phyloP scores from a whole-genome alignment of 2,329 filamentous ascomycete species.

The Lasiodiplodia sp. region DNA sequence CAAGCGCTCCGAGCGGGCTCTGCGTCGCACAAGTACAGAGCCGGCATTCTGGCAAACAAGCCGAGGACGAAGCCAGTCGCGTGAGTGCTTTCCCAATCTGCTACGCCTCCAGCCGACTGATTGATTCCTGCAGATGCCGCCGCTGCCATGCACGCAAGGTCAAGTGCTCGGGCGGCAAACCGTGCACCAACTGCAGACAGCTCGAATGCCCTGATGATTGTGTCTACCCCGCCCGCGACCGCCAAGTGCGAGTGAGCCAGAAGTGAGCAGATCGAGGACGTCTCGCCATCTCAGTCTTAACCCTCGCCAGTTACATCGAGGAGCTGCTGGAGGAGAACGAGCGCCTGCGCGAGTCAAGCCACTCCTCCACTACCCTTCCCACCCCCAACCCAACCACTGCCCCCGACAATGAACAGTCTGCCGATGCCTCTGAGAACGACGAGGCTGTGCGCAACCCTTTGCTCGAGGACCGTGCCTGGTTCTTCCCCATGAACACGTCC shows the following conservation, averaged over 20 bases:
- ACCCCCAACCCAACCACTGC: constrained; percentile 12
- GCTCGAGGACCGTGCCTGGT: constrained; percentile 47
- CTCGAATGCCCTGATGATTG: constrained; percentile 35
- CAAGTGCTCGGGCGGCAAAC: constrained; percentile 45
- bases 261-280: constrained; percentile 32
- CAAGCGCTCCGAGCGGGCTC: constrained; percentile 11
- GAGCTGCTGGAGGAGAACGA: constrained; percentile 42
- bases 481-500: constrained; percentile 40
- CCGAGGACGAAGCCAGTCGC: constrained; percentile 23
- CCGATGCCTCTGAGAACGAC: constrained; percentile 32
- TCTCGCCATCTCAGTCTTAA: background rate
- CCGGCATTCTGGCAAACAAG: constrained; percentile 11
- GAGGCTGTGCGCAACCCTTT: constrained; percentile 44
- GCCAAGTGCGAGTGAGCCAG: constrained; percentile 41
- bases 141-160: constrained; percentile 43
- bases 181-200: constrained; percentile 42
- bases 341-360: constrained; percentile 34
- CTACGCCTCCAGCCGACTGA: background rate
- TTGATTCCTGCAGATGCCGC: constrained; percentile 34
- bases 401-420: constrained; percentile 9
- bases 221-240: constrained; percentile 39
- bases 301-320: constrained; percentile 37
- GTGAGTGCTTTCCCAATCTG: constrained; percentile 5
- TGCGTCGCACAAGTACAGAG: background rate
- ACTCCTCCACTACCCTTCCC: constrained; percentile 4